phyloP scores from a whole-genome alignment of 2,329 filamentous ascomycete species.

The Penicillium expansum region DNA sequence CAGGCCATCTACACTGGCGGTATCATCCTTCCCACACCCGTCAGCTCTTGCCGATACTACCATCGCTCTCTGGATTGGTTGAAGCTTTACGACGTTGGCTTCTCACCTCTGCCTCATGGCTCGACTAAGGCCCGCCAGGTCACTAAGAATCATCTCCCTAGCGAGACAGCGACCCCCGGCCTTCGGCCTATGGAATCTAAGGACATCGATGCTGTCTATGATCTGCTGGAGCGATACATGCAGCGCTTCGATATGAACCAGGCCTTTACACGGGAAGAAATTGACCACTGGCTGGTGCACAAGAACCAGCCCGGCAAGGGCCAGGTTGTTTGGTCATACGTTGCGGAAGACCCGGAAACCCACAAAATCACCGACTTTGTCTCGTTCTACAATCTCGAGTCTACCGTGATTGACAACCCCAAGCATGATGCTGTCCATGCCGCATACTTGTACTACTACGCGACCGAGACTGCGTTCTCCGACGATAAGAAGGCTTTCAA shows the following conservation, averaged over 20 bases:
- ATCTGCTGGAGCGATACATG: conserved; percentile 74
- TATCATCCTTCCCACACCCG: conserved; percentile 82
- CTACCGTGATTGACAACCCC: conserved; percentile 78
- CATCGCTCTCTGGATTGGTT: conserved; percentile 93
- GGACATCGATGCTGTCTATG: conserved; percentile 73
- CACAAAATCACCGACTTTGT: conserved; percentile 93
- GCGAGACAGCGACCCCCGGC: conserved; percentile 68
- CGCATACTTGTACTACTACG: conserved; percentile 97
- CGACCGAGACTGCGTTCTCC: conserved; percentile 71
- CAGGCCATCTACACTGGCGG: conserved; percentile 97
- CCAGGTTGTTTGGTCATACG: conserved; percentile 90
- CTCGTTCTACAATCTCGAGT: conserved; percentile 94
- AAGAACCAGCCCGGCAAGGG: conserved; percentile 63
- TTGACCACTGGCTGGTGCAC: conserved; percentile 83
- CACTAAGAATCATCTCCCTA: conserved; percentile 78
- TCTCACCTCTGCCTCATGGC: conserved; percentile 78
- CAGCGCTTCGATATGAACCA: conserved; percentile 80
- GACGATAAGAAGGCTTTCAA: conserved; percentile 61
- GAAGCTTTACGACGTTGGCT: conserved; percentile 91
- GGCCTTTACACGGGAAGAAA: conserved; percentile 73
- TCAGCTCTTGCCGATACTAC: conserved; percentile 93
- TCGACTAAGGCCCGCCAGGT: conserved; percentile 86
- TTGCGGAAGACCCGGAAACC: conserved; percentile 70
- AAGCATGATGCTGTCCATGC: conserved; percentile 79
- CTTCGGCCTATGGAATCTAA: conserved; percentile 75